These are phyloP conservation scores for Alternaria hordeiaustralica DNA, from an alignment of 2,329 filamentous ascomycete species.

Conservation along the genomic window DNA sequence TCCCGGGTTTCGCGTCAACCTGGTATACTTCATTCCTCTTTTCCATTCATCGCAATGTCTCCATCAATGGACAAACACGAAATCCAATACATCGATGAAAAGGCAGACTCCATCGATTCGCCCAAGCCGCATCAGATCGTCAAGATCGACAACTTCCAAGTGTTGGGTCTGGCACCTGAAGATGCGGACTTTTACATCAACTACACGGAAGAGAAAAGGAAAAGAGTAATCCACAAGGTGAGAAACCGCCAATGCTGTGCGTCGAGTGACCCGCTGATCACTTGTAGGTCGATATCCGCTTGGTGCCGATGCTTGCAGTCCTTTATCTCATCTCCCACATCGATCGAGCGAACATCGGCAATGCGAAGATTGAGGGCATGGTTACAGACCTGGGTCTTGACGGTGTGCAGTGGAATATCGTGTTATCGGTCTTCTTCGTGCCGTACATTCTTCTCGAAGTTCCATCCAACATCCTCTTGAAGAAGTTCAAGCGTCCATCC, in stretches of 20 bases:
- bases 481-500: slow-evolving; percentile 35
- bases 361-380: slow-evolving; percentile 69
- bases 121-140: slow-evolving; percentile 30
- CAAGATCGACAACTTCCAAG: slow-evolving; percentile 35
- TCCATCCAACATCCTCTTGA: slow-evolving; percentile 53
- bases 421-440: slow-evolving; percentile 66
- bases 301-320: slow-evolving; percentile 49
- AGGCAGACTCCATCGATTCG: slow-evolving; percentile 21
- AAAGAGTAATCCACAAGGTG: slow-evolving; percentile 49
- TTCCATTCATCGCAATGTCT: slow-evolving; percentile 14
- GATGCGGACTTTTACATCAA: slow-evolving; percentile 33
- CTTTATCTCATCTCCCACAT: slow-evolving; percentile 57
- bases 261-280: not conserved
- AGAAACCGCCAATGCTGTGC: not conserved
- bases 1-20: not conserved
- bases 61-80: slow-evolving; percentile 27
- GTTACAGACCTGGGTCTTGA: slow-evolving; percentile 62
- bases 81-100: slow-evolving; percentile 32
- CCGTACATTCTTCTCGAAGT: slow-evolving; percentile 47
- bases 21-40: not conserved
- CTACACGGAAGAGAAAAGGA: slow-evolving; percentile 52
- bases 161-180: slow-evolving; percentile 29
- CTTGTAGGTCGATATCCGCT: slow-evolving; percentile 28
- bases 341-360: slow-evolving; percentile 69
- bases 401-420: slow-evolving; percentile 52